phyloP scores from a whole-genome alignment of 441 rosid species.

The Erysimum pusillum region DNA sequence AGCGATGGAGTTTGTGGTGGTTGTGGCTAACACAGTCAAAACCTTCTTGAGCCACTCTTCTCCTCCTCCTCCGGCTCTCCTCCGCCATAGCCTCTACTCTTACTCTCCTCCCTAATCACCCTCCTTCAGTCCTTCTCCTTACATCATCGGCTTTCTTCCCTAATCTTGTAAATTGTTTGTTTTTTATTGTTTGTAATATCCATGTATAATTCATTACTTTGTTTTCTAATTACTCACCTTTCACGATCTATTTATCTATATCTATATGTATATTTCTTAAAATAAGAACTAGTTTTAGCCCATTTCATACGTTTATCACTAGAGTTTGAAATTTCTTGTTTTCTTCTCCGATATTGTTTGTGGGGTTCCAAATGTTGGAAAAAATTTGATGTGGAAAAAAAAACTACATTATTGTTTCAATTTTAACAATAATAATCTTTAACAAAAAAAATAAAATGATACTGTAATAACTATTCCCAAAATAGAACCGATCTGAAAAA shows the following conservation, averaged over 20 bases:
- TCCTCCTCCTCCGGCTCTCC: conserved; percentile 24
- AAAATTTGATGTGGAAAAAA: background rate
- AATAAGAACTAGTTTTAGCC: background rate
- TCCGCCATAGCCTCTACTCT: conserved; percentile 32
- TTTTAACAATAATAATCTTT: too few relatives aligned
- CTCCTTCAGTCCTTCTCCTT: conserved; percentile 11
- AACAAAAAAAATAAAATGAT: too few relatives aligned
- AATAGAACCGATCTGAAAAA: background rate
- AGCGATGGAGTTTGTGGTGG: conserved; percentile 28
- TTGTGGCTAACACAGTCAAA: conserved; percentile 38
- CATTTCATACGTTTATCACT: background rate
- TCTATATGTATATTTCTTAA: background rate
- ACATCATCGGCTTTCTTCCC: conserved; percentile 34
- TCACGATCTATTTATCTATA: too few relatives aligned
- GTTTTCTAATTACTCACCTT: too few relatives aligned
- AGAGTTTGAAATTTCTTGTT: background rate
- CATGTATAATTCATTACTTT: background rate
- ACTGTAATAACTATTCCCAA: background rate
- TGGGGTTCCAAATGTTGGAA: background rate
- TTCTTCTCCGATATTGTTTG: background rate
- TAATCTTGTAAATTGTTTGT: conserved; percentile 17
- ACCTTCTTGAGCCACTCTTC: conserved; percentile 33
- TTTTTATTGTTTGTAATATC: background rate
- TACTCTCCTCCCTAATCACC: background rate
- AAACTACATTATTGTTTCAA: too few relatives aligned